Evolutionary conservation across 2,329 filamentous ascomycete species (phyloP).

Genomic region (Paraphoma chrysanthemicola): DNA sequence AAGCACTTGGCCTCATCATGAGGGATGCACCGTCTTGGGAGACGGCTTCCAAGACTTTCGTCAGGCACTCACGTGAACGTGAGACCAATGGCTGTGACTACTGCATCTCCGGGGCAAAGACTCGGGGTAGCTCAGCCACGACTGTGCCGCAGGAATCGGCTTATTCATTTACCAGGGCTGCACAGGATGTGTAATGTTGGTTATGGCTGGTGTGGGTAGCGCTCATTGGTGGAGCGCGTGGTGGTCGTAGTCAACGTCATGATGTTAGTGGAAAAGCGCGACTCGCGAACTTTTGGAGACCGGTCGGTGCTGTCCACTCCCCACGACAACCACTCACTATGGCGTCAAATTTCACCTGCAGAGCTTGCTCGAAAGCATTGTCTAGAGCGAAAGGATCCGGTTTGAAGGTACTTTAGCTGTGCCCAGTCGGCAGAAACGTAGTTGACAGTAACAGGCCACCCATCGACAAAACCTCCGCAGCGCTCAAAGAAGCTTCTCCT

Average conservation of each 20-base stretch:
- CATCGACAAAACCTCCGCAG: conserved; percentile 23
- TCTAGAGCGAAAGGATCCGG: conserved; percentile 18
- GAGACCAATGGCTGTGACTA: neutral
- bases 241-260: conserved; percentile 40
- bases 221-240: conserved; percentile 17
- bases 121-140: neutral
- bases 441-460: conserved; percentile 32
- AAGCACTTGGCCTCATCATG: neutral
- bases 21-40: neutral
- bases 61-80: neutral
- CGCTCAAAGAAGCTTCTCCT: conserved; percentile 32
- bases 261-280: conserved; percentile 33
- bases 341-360: conserved; percentile 47
- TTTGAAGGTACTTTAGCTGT: conserved; percentile 21
- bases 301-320: conserved; percentile 4
- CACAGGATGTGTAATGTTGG: neutral
- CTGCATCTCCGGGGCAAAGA: neutral
- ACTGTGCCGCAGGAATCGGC: neutral
- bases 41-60: neutral
- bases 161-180: neutral
- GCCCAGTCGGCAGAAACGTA: neutral
- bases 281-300: conserved; percentile 35
- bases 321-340: conserved; percentile 28
- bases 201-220: conserved; percentile 1
- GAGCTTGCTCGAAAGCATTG: conserved; percentile 41